Base-by-base conservation (phyloP, 345 rosid species). In the Arabis alpina region DNA sequence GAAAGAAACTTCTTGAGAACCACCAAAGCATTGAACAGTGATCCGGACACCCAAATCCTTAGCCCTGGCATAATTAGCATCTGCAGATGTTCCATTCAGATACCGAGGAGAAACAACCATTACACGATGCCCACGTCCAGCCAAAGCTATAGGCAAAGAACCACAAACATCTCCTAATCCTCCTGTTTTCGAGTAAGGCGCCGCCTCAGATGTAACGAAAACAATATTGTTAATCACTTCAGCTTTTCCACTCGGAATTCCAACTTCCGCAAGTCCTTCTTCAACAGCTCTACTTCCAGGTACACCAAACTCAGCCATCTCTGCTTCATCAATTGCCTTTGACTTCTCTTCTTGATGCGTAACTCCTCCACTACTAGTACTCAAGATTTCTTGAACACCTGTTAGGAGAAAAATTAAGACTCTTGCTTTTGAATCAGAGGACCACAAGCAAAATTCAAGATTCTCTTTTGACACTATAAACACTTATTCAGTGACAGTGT, bases 101-200 rank as follows among this genome's bases (percentile, higher is more conserved):
- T 94, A 94, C 56, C 89, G 84, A 12, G 99, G 97, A 76, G 95
- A 84, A 70, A 94, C 79, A 71, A 93, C 97, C 98, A 94, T 91
- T 7, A 94, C 97, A 40, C 99, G 92, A 55, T 93, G 97, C 10
- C 98, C 96, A 30, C 85, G 88, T 11, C 74, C 68, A 70, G 96
- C 96, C 43, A 93, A 56, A 27, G 89, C 91, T 59, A 83, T 75
- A 0, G 98, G 98, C 90, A 93, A 81, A 73, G 98, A 94, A 49
- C 99, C 95, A 75, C 95, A 91, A 37, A 94, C 99, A 81, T 94
- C 99, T 60, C 95, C 97, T 53, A 94, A 40, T 54, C 99, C 97
- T 54, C 99, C 99, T 1, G 99, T 91, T 79, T 94, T 94, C 0
- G 99, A 94, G 78, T 87, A 94, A n/a, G 97, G 99, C 62, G 92